Conservation (phyloP, 352 stramenopile genomes). For the Plasmopara muralis region DNA sequence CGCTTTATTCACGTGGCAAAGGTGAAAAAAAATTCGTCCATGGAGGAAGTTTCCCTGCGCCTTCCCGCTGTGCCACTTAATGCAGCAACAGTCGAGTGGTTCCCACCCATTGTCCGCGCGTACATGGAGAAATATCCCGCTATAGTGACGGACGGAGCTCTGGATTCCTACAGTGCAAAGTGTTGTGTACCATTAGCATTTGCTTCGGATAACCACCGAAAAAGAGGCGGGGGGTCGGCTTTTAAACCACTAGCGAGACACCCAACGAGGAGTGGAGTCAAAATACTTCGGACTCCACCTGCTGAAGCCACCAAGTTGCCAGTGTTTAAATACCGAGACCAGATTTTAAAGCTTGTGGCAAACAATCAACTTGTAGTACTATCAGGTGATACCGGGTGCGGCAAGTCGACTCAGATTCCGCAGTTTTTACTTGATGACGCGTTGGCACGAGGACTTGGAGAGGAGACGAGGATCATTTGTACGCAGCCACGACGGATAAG, state of each 20-base stretch:
- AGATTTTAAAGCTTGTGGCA: conserved; percentile 57
- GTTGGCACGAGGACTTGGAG: too few relatives aligned
- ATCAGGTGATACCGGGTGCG: conserved; percentile 92
- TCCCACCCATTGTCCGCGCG: conserved; percentile 32
- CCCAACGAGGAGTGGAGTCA: conserved; percentile 1
- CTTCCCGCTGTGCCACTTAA: conserved; percentile 33
- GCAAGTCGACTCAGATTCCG: conserved; percentile 90
- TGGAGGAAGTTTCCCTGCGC: conserved; percentile 62
- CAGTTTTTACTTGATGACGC: conserved; percentile 66
- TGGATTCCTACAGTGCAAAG: conserved; percentile 30
- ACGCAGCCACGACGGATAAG: too few relatives aligned
- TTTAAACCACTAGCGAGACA: conserved; percentile 39
- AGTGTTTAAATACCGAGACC: conserved; percentile 48
- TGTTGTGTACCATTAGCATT: conserved; percentile 13
- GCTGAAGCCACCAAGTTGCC: conserved; percentile 36
- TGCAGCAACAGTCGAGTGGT: conserved; percentile 25
- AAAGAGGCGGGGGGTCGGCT: conserved; percentile 13
- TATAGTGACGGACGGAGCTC: not conserved
- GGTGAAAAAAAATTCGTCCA: conserved; percentile 77
- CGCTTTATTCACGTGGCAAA: conserved; percentile 78
- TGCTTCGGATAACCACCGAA: conserved; percentile 11
- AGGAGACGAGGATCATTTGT: too few relatives aligned
- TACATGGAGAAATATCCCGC: conserved; percentile 45
- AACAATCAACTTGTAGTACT: conserved; percentile 89
- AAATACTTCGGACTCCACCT: conserved; percentile 13